These are phyloP conservation scores for Begonia fuchsioides DNA, from an alignment of 306 rosid species.

Conservation along the genomic window DNA sequence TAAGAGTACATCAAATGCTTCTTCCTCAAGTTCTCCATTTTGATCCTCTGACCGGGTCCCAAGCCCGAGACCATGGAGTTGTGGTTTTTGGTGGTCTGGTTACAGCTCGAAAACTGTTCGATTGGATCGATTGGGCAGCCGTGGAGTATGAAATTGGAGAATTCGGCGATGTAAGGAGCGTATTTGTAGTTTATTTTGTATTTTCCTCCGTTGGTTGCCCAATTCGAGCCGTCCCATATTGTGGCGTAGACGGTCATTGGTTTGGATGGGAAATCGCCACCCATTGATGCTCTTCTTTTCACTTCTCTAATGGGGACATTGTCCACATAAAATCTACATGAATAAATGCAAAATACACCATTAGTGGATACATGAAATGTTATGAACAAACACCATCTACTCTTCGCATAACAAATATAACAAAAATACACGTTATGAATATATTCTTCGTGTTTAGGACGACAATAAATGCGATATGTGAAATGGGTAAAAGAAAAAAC, in stretches of 20 bases:
- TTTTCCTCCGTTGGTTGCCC: constrained; percentile 98
- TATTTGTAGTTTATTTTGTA: constrained; percentile 85
- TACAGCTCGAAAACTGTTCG: constrained; percentile 43
- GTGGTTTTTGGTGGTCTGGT: constrained; percentile 16
- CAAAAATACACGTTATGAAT: no score
- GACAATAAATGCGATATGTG: no score
- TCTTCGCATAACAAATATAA: no score
- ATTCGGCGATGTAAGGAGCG: constrained; percentile 61
- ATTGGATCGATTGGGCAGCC: constrained; percentile 84
- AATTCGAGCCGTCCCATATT: constrained; percentile 91
- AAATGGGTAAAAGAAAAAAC: no score
- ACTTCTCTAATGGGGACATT: constrained; percentile 74
- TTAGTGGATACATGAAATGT: no score
- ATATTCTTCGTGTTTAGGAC: no score
- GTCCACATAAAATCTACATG: constrained; percentile 79
- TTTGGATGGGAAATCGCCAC: constrained; percentile 89
- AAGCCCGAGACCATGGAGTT: constrained; percentile 33
- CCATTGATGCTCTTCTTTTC: constrained; percentile 57
- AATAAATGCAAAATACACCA: background rate
- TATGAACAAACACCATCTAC: no score
- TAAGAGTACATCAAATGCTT: constrained; percentile 91
- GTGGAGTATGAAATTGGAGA: constrained; percentile 66
- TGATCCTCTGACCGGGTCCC: constrained; percentile 25
- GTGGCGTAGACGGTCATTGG: constrained; percentile 92
- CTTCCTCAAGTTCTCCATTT: constrained; percentile 56